Evolutionary conservation across 2,329 filamentous ascomycete species (phyloP).

Genomic region (Dactylellina cionopaga): DNA sequence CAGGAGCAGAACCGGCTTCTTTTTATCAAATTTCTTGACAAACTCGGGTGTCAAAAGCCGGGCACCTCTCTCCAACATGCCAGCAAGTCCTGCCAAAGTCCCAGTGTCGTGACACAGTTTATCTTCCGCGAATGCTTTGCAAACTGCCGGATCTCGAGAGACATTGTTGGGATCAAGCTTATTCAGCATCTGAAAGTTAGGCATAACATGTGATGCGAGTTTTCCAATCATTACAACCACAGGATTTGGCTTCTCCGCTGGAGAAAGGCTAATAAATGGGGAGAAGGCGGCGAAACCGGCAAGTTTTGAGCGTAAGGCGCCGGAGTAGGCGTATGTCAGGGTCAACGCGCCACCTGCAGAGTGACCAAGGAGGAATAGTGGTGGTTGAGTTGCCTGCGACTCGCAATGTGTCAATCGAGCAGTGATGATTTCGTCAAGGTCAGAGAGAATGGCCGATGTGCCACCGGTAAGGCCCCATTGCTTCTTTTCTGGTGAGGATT

Average conservation of each 20-base stretch:
- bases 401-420: conserved; percentile 65
- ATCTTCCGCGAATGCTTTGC: conserved; percentile 72
- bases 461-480: conserved; percentile 75
- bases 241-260: conserved; percentile 69
- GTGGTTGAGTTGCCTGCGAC: conserved; percentile 62
- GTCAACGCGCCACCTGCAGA: conserved; percentile 88
- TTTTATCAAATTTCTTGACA: conserved; percentile 61
- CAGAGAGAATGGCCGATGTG: conserved; percentile 76
- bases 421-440: conserved; percentile 80
- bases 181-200: conserved; percentile 73
- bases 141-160: conserved; percentile 73
- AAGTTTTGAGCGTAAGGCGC: conserved; percentile 61
- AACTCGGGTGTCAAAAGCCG: conserved; percentile 59
- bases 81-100: conserved; percentile 81
- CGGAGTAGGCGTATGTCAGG: conserved; percentile 67
- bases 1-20: conserved; percentile 75
- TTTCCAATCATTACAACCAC: conserved; percentile 74
- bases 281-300: conserved; percentile 60
- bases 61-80: conserved; percentile 74
- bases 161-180: conserved; percentile 73
- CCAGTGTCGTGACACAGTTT: conserved; percentile 80
- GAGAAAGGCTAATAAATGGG: conserved; percentile 80
- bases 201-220: conserved; percentile 74
- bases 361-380: conserved; percentile 87
- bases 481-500: conserved; percentile 69